phyloP scores from a whole-genome alignment of 1,139 yeast species.

The Sugiyamaella paludigena region DNA sequence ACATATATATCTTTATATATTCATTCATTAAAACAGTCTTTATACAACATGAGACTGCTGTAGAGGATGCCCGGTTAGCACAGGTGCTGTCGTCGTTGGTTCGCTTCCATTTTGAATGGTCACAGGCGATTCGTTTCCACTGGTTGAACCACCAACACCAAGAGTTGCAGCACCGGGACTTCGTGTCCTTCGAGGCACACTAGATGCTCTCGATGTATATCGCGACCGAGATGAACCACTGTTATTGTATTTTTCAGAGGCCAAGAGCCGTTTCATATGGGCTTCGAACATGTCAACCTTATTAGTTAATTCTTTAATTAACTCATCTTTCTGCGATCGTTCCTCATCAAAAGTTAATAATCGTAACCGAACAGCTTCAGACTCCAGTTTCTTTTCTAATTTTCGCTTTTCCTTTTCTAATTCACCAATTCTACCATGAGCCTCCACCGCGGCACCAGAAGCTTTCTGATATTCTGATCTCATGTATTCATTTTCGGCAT shows the following conservation, averaged over 20 bases:
- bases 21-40: background rate
- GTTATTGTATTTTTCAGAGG: constrained; percentile 32
- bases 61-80: constrained; percentile 12
- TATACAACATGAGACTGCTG: constrained; percentile 3
- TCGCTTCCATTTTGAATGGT: constrained; percentile 1
- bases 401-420: constrained; percentile 38
- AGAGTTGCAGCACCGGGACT: constrained; percentile 26
- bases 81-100: constrained; percentile 2
- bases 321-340: constrained; percentile 31
- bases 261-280: constrained; percentile 36
- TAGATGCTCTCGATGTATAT: constrained; percentile 34
- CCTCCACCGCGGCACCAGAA: constrained; percentile 51
- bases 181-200: constrained; percentile 31
- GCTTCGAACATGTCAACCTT: constrained; percentile 36
- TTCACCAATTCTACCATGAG: constrained; percentile 43
- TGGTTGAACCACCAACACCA: constrained; percentile 3
- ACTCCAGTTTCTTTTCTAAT: constrained; percentile 37
- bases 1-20: background rate
- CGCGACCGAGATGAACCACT: constrained; percentile 35
- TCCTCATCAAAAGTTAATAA: constrained; percentile 34
- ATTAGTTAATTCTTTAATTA: constrained; percentile 32
- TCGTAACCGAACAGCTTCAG: constrained; percentile 30
- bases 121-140: constrained; percentile 16
- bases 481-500: constrained; percentile 64
- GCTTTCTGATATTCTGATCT: constrained; percentile 63